A percentile compares a stretch with the other conserved stretches of the same genome.
Evolutionary conservation across 2,329 filamentous ascomycete genomes (phyloP).

Genomic region (Ambrosiella beaveri): DNA sequence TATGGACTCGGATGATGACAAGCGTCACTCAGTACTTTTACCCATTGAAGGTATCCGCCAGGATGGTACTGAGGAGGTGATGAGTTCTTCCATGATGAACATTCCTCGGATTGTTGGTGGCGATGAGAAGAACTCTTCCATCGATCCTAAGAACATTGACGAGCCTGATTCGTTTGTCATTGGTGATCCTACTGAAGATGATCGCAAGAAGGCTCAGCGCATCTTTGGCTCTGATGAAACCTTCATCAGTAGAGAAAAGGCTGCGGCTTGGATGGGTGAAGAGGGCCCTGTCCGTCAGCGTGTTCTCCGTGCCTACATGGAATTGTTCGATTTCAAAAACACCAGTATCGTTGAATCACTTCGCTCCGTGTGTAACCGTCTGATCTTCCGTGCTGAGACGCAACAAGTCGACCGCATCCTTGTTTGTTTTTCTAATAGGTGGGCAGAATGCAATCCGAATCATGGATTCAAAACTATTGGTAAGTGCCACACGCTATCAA

Average conservation of each 20-base stretch:
- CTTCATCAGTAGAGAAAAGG: slow-evolving; percentile 60
- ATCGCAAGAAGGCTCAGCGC: slow-evolving; percentile 59
- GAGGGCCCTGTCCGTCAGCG: slow-evolving; percentile 41
- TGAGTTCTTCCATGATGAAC: neutral
- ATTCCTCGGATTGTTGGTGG: slow-evolving; percentile 28
- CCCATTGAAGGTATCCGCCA: slow-evolving; percentile 25
- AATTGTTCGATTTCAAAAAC: slow-evolving; percentile 71
- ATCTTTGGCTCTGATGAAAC: slow-evolving; percentile 77
- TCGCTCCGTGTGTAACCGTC: slow-evolving; percentile 61
- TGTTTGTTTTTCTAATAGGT: slow-evolving; percentile 72
- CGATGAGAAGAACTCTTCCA: slow-evolving; percentile 19
- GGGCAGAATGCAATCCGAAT: slow-evolving; percentile 83
- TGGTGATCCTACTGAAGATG: slow-evolving; percentile 46
- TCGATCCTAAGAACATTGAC: slow-evolving; percentile 30
- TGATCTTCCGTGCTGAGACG: slow-evolving; percentile 77
- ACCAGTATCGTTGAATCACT: slow-evolving; percentile 65
- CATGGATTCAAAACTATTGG: slow-evolving; percentile 84
- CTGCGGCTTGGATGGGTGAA: slow-evolving; percentile 79
- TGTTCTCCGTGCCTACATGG: slow-evolving; percentile 66
- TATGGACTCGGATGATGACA: slow-evolving; percentile 19
- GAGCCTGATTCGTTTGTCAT: slow-evolving; percentile 37
- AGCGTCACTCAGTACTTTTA: slow-evolving; percentile 24
- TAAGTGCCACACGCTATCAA: slow-evolving; percentile 25
- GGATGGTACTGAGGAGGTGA: slow-evolving; percentile 6
- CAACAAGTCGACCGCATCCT: slow-evolving; percentile 94